phyloP scores from a whole-genome alignment of 306 rosid genomes.

The Prunus mira region DNA sequence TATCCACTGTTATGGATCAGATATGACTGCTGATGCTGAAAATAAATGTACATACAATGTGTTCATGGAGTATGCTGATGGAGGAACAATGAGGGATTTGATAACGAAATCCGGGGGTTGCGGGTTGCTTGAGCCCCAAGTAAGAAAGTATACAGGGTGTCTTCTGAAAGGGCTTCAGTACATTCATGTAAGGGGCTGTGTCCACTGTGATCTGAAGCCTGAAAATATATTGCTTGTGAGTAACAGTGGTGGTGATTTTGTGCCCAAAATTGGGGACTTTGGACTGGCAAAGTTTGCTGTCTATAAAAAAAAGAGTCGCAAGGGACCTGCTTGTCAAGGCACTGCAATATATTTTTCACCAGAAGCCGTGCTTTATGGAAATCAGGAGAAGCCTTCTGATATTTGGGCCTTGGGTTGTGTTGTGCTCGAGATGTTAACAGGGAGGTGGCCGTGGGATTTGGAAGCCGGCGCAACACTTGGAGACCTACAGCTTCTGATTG shows the following conservation, averaged over 20 bases:
- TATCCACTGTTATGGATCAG: too few species aligned
- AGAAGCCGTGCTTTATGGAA: not conserved
- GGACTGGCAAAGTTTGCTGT: not conserved
- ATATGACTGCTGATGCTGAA: too few species aligned
- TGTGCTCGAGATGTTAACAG: slow-evolving; percentile 4
- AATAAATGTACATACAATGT: too few species aligned
- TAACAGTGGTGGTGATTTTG: not conserved
- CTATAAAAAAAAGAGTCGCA: too few species aligned
- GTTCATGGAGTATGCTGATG: too few species aligned
- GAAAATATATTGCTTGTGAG: slow-evolving; percentile 6
- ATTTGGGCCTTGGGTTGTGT: slow-evolving; percentile 9
- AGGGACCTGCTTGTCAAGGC: not conserved
- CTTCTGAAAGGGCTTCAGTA: not conserved
- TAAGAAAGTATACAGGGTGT: not conserved
- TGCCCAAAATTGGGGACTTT: slow-evolving; percentile 1
- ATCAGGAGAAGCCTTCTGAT: slow-evolving; percentile 8
- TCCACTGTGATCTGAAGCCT: slow-evolving; percentile 22
- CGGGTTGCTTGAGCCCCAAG: not conserved
- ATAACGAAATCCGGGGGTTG: not conserved
- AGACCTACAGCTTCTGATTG: not conserved
- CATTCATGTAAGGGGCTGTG: slow-evolving; percentile 12
- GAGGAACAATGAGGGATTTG: too few species aligned
- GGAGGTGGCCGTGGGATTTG: not conserved
- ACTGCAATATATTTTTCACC: not conserved
- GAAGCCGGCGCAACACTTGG: too few species aligned